Base-by-base conservation (phyloP, 1,284 basidiomycete species). In the Xerocomus cyaneibrunnescens region DNA sequence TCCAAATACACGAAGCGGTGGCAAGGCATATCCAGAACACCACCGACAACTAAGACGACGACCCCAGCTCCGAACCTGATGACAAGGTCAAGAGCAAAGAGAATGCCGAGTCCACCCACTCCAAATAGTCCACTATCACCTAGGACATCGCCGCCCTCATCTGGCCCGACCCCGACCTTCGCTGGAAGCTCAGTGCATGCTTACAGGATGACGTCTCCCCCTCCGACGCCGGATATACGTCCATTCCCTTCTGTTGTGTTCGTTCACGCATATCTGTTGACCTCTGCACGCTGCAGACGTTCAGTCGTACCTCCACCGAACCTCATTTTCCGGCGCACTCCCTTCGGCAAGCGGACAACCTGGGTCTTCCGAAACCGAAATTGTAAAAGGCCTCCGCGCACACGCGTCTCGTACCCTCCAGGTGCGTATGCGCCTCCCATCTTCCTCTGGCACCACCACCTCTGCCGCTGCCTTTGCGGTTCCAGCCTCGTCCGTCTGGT, bases 111-210 rank as follows among this genome's bases (percentile, higher is more conserved):
- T 39, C 8, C 4, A 19, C 44, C 12, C 22, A 41, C 13, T 23
- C 27, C 8, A 61, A 58, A 43, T 55, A 52, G 39, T 50, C 57
- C 14, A 41, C 48, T 37, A 45, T 64, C 8, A 62, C 77, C 21
- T 73, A 76, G 42, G 83, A 84, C 53, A 74, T 77, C 40, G 73
- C 72, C 3, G 62, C 66, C 5, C 69, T 87, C 7, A 62, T 88
- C 7, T 88, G 83, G 84, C 60, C 66, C 2, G 75, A 86, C 56
- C 62, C 75, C 0, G 79, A 81, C 46, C 61, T 88, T 13, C 71
- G 81, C 16, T 67, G 74, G 44, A 74, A 68, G 22, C 67, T 84
- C 8, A 76, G 80, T 28, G 65, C 66, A 3, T 66, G 52, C 55
- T 21, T 69, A 32, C 27, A 12, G 5, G 42, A 57, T 7, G 50